Base-by-base conservation (phyloP, 768 basidiomycete genomes). In the Lepiota venenata region DNA sequence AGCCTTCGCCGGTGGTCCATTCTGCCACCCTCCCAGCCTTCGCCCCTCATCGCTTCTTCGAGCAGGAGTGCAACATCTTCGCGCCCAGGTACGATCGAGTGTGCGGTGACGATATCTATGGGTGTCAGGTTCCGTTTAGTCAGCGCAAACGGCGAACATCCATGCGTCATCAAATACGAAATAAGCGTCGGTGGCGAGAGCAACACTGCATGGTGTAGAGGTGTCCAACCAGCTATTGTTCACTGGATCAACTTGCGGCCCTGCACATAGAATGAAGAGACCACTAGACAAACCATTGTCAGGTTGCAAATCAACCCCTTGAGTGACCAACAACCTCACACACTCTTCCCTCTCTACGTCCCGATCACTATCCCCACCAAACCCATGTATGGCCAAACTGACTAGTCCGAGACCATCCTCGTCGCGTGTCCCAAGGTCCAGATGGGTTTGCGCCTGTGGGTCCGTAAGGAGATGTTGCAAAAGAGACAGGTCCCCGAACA, bases 291-390 rank as follows among this genome's bases (percentile, higher is more conserved):
- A 59, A 88, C 89, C 80, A 61, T 85, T 75, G 68, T 93, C 91
- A 40, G 80, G 72, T 44, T 71, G 70, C 40, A 88, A 69, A 64
- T 89, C 81, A 20, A 88, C 87, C 40, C 93, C 91, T 66, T 89
- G 89, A 43, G 82, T 76, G 11, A 91, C 82, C 39, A 96, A 75
- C 43, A 91, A 71, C 53, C 93, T 77, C 6, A 94, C 87, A 60
- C 88, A 91, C 67, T 97, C 93, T 69, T 97, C 94, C 59, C 91
- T 79, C 63, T 98, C 95, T 41, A 95, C 81, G 54, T 93, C 88
- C 53, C 88, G 81, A 58, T 93, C 91, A 16, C 81, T 80, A 50
- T 91, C 90, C 22, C 84, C 81, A 37, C 89, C 87, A 64, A 93
- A 93, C 10, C 90, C 91, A 58, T 91, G 83, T 60, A 92, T 89